Evolutionary conservation across 805 yeast species (phyloP), one percentile per base, ranked within the genome.

Genomic region (fission yeast (Schizosaccharomyces pombe)): DNA sequence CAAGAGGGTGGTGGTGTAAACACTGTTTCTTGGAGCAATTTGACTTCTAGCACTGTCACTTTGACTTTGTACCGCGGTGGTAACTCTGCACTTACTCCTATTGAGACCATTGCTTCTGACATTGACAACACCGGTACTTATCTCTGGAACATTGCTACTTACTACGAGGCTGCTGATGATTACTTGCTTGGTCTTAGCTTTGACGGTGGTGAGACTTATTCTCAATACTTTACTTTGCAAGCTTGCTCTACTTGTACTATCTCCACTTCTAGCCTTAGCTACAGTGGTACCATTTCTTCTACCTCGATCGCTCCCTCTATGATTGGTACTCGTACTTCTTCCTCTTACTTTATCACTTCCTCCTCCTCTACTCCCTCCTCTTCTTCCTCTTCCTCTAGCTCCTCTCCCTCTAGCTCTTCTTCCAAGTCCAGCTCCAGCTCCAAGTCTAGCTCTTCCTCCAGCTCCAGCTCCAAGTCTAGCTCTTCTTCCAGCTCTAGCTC

Each of bases 1-100:
- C 47, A 58, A 33, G 67, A 67, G 52, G 70, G 69, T 26, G 54
- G 58, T 32, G 52, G 54, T 34, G 54, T 59, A 47, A 56, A 62
- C 54, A 59, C 60, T 54, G 58, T 67, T 56, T 52, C 60, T 34
- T 67, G 70, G 70, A 57, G 58, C 55, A 59, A 62, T 60, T 60
- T 64, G 54, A 59, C 59, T 32, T 61, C 61, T 49, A 68, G n/a
- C 33, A 24, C 53, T n/a, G 53, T 49, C n/a, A 49, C 39, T 16
- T 31, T 49, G 39, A 49, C 34, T n/a, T 32, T 49, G 34, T 30
- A n/a, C 26, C n/a, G 39, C 14, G 53, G 53, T 12, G n/a, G 39
- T 24, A 49, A 30, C n/a, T 34, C 16, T 16, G 19, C 16, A 3
- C 30, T 49, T 34, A 4, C 6, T 28, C 33, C 39, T 28, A 8